Base-by-base conservation (phyloP, 2,329 filamentous ascomycete genomes). In the Zymoseptoria passerinii region DNA sequence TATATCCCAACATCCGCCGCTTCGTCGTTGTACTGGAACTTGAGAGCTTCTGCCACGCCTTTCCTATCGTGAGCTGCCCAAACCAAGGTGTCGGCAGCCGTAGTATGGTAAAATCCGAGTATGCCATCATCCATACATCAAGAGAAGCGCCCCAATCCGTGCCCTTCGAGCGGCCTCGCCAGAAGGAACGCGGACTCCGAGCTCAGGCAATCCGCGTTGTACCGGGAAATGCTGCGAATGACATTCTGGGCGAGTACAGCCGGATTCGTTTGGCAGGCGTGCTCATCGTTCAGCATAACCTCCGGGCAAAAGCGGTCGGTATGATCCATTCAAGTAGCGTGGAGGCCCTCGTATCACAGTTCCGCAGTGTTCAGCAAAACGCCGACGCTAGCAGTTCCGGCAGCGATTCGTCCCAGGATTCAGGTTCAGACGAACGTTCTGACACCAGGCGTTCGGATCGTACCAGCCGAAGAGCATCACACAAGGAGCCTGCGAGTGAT, bases 41-140 rank as follows among this genome's bases (percentile, higher is more conserved):
- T 1, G 28, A 49, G 0, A 29, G 44, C 3, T 66, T 60, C 28
- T 68, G 66, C 35, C 58, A 28, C 44, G 64, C 61, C 3, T n/a
- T 68, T 2, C 66, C 66, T 1, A 66, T 71, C 40, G 50, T 57
- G 3, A 69, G 65, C 1, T 70, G 70, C 48, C 56, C 58, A 9
- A 28, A 52, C 6, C 63, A 57, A 48, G 69, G 67, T 3, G 63
- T 68, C 0, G 40, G 50, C 1, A 67, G 66, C 44, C 29, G 6
- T 1, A 53, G 58, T 0, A 55, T 66, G 1, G 61, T 28, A 4
- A 66, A 66, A 28, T 57, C 58, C 4, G 66, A 71, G 4, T 67
- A 71, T 53, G 61, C 58, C 9, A 63, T 71, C 48, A 67, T 70
- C 16, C 61, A 68, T 40, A 67, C 68, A 0, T 54, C 59, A 9